Evolutionary conservation across 2,329 filamentous ascomycete species (phyloP).

Genomic region (Cyphellophora attinorum): DNA sequence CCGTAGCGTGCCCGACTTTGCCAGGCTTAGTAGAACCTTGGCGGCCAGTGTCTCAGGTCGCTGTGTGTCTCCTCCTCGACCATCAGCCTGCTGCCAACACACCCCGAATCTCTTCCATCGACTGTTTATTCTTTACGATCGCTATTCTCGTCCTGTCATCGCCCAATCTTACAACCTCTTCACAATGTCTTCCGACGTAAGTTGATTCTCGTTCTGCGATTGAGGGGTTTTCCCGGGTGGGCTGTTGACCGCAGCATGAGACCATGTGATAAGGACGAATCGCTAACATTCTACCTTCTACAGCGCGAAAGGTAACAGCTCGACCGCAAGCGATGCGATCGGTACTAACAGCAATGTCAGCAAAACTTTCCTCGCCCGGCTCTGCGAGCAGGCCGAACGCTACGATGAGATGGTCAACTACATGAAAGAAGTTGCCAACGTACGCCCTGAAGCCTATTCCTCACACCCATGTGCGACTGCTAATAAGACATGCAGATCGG

Average conservation of each 20-base stretch:
- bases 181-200: conserved; percentile 56
- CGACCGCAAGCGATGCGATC: conserved; percentile 12
- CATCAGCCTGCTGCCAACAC: too few species aligned
- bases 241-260: too few species aligned
- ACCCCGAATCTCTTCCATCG: too few species aligned
- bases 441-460: conserved; percentile 29
- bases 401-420: conserved; percentile 99
- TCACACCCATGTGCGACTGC: conserved; percentile 15
- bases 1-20: too few species aligned
- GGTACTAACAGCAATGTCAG: conserved; percentile 38
- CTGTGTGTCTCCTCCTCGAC: too few species aligned
- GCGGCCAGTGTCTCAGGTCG: too few species aligned
- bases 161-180: conserved; percentile 16
- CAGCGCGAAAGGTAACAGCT: conserved; percentile 61
- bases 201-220: too few species aligned
- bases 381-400: conserved; percentile 99
- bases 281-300: conserved; percentile 25
- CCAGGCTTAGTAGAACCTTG: too few species aligned
- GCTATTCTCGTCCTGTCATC: too few species aligned
- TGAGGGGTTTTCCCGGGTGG: too few species aligned
- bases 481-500: conserved; percentile 41
- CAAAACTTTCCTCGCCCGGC: conserved; percentile 99
- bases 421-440: conserved; percentile 99
- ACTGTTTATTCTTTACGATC: too few species aligned
- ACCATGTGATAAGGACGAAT: conserved; percentile 32